These are phyloP conservation scores for Emergomyces pasteurianus DNA, from an alignment of 2,329 filamentous ascomycete species.

Conservation along the genomic window DNA sequence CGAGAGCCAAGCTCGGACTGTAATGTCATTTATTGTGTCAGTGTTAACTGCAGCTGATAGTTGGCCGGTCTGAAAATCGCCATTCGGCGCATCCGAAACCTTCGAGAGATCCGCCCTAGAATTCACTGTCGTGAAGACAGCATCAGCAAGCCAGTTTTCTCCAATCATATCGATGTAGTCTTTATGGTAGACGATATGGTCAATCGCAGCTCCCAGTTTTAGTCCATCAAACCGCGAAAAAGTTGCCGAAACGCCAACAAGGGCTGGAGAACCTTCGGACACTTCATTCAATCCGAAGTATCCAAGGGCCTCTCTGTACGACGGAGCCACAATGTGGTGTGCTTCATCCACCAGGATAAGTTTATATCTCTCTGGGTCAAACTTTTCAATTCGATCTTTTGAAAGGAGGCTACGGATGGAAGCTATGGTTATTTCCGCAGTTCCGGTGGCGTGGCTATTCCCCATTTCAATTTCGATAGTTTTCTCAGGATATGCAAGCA, in stretches of 20 bases:
- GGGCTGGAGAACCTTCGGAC: constrained; percentile 43
- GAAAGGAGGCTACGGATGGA: constrained; percentile 78
- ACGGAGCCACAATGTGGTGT: constrained; percentile 82
- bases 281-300: constrained; percentile 60
- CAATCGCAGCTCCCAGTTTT: constrained; percentile 69
- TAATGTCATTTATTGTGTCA: constrained; percentile 65
- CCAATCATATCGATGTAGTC: constrained; percentile 71
- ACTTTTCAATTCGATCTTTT: constrained; percentile 65
- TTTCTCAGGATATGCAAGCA: constrained; percentile 65
- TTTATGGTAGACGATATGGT: constrained; percentile 93
- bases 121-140: constrained; percentile 87
- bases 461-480: constrained; percentile 89
- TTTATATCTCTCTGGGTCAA: constrained; percentile 69
- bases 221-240: constrained; percentile 73
- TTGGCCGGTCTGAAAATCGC: constrained; percentile 70
- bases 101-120: constrained; percentile 67
- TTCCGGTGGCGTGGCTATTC: constrained; percentile 58
- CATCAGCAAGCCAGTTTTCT: constrained; percentile 82
- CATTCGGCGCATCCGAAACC: constrained; percentile 51
- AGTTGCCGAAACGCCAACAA: constrained; percentile 84
- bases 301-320: constrained; percentile 62
- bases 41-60: constrained; percentile 79
- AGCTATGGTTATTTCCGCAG: constrained; percentile 85
- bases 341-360: constrained; percentile 90
- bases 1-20: constrained; percentile 72